Conservation (phyloP, 129 eudicot genomes). For the Centaurea solstitialis region DNA sequence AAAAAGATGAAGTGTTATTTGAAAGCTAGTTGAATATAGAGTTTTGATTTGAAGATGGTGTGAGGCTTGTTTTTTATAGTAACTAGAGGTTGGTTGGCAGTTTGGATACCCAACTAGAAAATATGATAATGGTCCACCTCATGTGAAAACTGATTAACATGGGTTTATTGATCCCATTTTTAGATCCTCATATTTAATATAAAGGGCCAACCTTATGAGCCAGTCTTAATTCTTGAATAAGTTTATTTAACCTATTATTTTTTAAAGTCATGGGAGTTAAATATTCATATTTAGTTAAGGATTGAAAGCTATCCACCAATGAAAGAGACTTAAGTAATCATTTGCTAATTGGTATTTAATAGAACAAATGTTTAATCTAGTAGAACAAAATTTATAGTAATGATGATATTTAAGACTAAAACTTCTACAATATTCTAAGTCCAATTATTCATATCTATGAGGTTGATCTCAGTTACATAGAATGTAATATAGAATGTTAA, state of each 20-base stretch:
- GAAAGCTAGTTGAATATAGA: too few species aligned
- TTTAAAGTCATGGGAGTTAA: background rate
- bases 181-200: background rate
- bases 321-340: background rate
- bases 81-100: background rate
- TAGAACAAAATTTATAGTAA: background rate
- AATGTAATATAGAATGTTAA: background rate
- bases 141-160: slow-evolving; percentile 26
- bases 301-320: background rate
- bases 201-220: background rate
- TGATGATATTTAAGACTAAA: background rate
- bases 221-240: background rate
- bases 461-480: background rate
- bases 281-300: background rate
- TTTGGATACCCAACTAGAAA: background rate
- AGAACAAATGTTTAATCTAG: background rate
- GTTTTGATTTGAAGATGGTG: slow-evolving; percentile 3
- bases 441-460: background rate
- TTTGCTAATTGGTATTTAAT: background rate
- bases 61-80: slow-evolving; percentile 5
- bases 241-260: background rate
- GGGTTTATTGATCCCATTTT: background rate
- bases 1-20: background rate
- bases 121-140: slow-evolving; percentile 21
- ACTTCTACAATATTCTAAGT: background rate